Evolutionary conservation across 371 early-diverging fungal species (phyloP).

Genomic region (Mortierella sp.): DNA sequence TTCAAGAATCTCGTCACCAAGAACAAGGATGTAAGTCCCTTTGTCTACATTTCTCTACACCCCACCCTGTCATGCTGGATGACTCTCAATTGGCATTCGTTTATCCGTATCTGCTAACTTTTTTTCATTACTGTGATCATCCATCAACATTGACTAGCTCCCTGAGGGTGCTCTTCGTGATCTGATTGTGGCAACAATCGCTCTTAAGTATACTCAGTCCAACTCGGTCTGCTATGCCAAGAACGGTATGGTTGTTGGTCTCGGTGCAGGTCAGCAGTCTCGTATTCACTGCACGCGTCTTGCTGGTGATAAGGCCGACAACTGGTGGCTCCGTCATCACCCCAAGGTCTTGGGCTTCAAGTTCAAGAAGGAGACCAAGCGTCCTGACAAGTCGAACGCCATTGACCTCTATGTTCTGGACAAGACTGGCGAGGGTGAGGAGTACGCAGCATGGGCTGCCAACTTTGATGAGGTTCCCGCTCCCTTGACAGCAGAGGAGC

Average conservation of each 20-base stretch:
- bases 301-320: constrained; percentile 98
- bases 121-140: neutral
- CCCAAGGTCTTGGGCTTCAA: constrained; percentile 87
- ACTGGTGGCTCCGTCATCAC: constrained; percentile 98
- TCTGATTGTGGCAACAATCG: constrained; percentile 95
- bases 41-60: constrained; percentile 1
- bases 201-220: constrained; percentile 97
- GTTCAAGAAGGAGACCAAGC: constrained; percentile 89
- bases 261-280: constrained; percentile 98
- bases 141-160: constrained; percentile 53
- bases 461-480: constrained; percentile 83
- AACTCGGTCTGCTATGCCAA: constrained; percentile 98
- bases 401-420: constrained; percentile 93
- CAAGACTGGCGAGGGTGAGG: constrained; percentile 84
- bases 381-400: constrained; percentile 96
- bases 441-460: constrained; percentile 84
- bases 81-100: too few relatives aligned
- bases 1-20: constrained; percentile 89
- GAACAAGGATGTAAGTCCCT: constrained; percentile 68
- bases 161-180: constrained; percentile 81
- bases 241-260: constrained; percentile 97
- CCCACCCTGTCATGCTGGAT: too few relatives aligned
- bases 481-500: constrained; percentile 83
- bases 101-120: too few relatives aligned
- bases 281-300: constrained; percentile 98